Base-by-base conservation (phyloP, 345 rosid species). In the Acer yangbiense region DNA sequence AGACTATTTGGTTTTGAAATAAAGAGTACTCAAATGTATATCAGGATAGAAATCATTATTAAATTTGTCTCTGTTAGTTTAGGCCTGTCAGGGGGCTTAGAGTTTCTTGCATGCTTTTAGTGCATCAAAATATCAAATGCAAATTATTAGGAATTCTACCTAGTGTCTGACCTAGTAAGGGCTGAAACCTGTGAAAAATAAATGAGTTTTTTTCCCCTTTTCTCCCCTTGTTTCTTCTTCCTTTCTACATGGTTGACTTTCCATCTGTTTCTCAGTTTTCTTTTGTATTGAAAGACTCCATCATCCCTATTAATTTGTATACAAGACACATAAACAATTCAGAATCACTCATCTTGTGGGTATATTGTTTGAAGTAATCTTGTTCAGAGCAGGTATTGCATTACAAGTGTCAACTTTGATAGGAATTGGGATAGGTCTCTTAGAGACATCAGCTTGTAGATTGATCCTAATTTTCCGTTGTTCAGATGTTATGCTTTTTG, bases 331-430 rank as follows among this genome's bases (percentile, higher is more conserved):
- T 9, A 23, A 23, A 35, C 27, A 29, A 74, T 5, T 75, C 11
- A 50, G 64, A 29, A 65, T 20, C 29, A 65, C 43, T 14, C 69
- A 65, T 12, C 69, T 63, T 23, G 12, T 41, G 16, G 62, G 44
- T 64, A 62, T 60, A 62, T 63, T 43, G 43, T 65, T 67, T 75
- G 65, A 20, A 66, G 72, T 68, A 63, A 66, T n/a, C 29, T 66
- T 35, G 14, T 74, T 67, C 64, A 20, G 23, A n/a, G 69, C 62
- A 64, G 18, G 5, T 41, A 23, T 18, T 43, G 39, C 7, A 7
- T 21, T 6, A n/a, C 14, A 50, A 50, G 71, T n/a, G 60, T 44
- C 60, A 23, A 62, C 57, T 20, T 52, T 62, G 58, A 25, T 10
- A 35, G 39, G 39, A 35, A 35, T 35, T 35, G 27, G 41, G 41